Evolutionary conservation across 129 eudicot genomes (phyloP), one percentile per base, ranked within the genome.

Genomic region (Chrysanthemum lavandulifolium): DNA sequence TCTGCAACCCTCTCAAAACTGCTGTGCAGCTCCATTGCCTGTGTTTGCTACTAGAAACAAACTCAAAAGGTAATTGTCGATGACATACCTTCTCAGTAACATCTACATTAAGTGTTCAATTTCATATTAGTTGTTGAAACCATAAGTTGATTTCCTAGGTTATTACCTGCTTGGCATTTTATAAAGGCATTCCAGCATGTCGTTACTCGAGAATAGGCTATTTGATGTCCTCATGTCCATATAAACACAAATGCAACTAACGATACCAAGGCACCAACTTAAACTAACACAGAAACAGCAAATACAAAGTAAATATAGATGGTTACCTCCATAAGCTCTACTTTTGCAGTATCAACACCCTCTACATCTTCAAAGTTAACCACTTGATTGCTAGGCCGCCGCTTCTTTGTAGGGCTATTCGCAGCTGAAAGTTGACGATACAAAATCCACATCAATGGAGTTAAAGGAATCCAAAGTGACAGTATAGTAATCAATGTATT

Each of bases 271-370:
- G 47, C 47, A 40, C 0, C 16, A 76, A 43, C 49, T 12, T 11
- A 52, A 23, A 69, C 23, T 45, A 61, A 66, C 25, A 69, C 13
- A 52, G 14, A 1, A 48, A 4, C 6, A 12, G 0, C 25, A 45
- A 61, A 25, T 4, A 21, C 48, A 47, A 58, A 58, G 33, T 19
- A 48, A 48, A 15, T n/a, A 18, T 8, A 5, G 13, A 54, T 13
- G 66, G 76, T 53, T 76, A 93, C 98, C 96, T 95, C 99, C 97
- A 91, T 84, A 51, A 95, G 99, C 88, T 95, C 99, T 48, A 88
- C 94, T 82, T 95, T 95, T 8, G 99, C 99, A 68, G 89, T 66
- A 83, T 91, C 99, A 67, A 95, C 99, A 54, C 99, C 99, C 79
- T 86, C 99, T 52, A 95, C 99, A 67, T 95, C 99, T 54, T 95